These are phyloP conservation scores for Fusarium ramigenum DNA, from an alignment of 2,329 filamentous ascomycete species.

Conservation along the genomic window DNA sequence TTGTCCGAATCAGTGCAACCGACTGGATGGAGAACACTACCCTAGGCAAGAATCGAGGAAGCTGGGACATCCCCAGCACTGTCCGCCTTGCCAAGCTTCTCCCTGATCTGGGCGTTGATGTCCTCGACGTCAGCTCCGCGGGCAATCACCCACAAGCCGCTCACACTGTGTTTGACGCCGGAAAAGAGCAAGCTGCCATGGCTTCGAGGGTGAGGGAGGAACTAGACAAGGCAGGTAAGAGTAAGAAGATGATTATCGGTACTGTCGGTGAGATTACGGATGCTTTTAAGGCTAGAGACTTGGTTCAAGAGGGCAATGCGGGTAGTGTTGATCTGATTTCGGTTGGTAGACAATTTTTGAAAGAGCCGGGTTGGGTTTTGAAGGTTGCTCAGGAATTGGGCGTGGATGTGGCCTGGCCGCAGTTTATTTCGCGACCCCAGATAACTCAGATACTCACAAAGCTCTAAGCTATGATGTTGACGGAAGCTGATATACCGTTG, in stretches of 20 bases:
- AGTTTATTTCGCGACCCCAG: not conserved
- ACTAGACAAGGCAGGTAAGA: not conserved
- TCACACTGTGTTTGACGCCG: not conserved
- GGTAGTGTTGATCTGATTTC: not conserved
- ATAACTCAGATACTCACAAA: not conserved
- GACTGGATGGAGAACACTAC: not conserved
- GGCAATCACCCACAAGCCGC: not conserved
- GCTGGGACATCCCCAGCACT: not conserved
- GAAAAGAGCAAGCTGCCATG: not conserved
- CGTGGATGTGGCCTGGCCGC: not conserved
- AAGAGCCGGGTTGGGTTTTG: not conserved
- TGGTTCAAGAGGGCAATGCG: not conserved
- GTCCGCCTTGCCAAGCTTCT: not conserved
- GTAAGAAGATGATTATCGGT: not conserved
- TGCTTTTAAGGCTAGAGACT: not conserved
- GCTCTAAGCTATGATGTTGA: not conserved
- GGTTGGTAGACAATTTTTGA: not conserved
- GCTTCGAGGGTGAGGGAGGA: not conserved
- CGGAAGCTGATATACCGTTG: accelerated
- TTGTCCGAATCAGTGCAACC: not conserved
- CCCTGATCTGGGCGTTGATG: not conserved
- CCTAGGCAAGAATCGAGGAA: not conserved
- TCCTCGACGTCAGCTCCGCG: not conserved
- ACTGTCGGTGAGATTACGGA: not conserved
- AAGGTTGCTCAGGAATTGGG: not conserved